Evolutionary conservation across 108 stramenopile genomes (phyloP), one percentile per base, ranked within the genome.

Genomic region (Chaetoceros muelleri): DNA sequence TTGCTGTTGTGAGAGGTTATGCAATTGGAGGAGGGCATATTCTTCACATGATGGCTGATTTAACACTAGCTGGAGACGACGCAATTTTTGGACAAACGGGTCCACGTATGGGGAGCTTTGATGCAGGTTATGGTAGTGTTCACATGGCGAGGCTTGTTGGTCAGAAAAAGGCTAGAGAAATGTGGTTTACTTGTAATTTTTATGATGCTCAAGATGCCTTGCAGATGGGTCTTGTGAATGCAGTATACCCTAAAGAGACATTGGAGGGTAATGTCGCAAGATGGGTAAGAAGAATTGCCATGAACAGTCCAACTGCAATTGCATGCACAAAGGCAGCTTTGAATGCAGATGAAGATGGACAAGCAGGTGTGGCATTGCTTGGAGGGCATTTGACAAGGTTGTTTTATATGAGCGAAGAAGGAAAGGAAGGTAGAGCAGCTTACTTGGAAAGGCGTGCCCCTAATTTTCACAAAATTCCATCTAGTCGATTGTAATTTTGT

Each of bases 11-110:
- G 18, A 73, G 82, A 40, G 95, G 95, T 2, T 96, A 96, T 65
- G 90, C 93, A 31, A 84, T 96, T 53, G 95, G 95, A 7, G 95
- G 95, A 5, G 95, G 95, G 2, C 95, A 96, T 71, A 88, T 96
- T 30, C 54, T 96, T 62, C 95, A 96, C 77, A 92, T 96, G 92
- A 76, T 94, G 29, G 72, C 78, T 24, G 95, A 96, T 61, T 57
- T 96, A 49, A 96, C 95, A 0, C 54, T 96, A 50, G 79, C 87
- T 0, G 73, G 73, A 0, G 76, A 82, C 18, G 84, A 86, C 55
- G 85, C 85, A 13, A 82, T 96, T 0, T 96, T 95, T 76, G 95
- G 95, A 21, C 95, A 96, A 66, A 83, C 84, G 1, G 87, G 85
- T 7, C 95, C 95, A 20, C 68, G 93, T 25, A 94, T 96, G 85